Conservation (phyloP, 257 asterid genomes). For the Jacaranda copaia region DNA sequence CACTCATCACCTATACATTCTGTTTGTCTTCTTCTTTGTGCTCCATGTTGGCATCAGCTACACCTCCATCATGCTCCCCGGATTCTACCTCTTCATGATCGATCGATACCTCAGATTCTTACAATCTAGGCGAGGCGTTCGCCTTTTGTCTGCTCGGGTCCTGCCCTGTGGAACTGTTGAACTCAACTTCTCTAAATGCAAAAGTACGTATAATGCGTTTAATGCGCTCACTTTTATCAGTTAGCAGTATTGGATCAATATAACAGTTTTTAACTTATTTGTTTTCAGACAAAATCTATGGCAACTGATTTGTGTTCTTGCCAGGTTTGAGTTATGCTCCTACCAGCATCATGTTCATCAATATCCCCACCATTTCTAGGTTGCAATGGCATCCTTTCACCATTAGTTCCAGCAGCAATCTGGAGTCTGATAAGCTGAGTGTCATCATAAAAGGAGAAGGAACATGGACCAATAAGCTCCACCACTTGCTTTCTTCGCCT, state of each 20-base stretch:
- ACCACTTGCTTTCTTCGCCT: conserved; percentile 68
- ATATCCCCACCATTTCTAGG: conserved; percentile 77
- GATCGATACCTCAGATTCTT: conserved; percentile 80
- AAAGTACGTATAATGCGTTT: conserved; percentile 40
- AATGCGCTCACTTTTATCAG: background rate
- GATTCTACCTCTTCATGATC: conserved; percentile 81
- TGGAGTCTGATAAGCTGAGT: conserved; percentile 77
- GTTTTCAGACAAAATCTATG: background rate
- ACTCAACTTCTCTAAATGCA: conserved; percentile 73
- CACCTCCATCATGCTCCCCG: conserved; percentile 74
- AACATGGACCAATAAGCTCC: conserved; percentile 76
- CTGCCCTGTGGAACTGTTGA: conserved; percentile 70
- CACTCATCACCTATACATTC: conserved; percentile 76
- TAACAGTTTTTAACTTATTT: background rate
- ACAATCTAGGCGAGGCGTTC: conserved; percentile 69
- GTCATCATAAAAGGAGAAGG: conserved; percentile 77
- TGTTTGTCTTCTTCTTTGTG: conserved; percentile 74
- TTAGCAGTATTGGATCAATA: too few relatives aligned
- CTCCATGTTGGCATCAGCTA: conserved; percentile 71
- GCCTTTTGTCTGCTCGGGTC: conserved; percentile 63
- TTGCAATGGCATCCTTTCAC: conserved; percentile 97
- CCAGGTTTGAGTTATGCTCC: conserved; percentile 70
- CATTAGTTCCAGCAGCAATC: conserved; percentile 65
- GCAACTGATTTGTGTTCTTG: background rate
- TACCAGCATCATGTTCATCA: conserved; percentile 78